Percentiles rank a stretch among this genome's conserved stretches.
These are phyloP conservation scores for Kwoniella pini DNA, from an alignment of 768 basidiomycete species.

Conservation along the genomic window DNA sequence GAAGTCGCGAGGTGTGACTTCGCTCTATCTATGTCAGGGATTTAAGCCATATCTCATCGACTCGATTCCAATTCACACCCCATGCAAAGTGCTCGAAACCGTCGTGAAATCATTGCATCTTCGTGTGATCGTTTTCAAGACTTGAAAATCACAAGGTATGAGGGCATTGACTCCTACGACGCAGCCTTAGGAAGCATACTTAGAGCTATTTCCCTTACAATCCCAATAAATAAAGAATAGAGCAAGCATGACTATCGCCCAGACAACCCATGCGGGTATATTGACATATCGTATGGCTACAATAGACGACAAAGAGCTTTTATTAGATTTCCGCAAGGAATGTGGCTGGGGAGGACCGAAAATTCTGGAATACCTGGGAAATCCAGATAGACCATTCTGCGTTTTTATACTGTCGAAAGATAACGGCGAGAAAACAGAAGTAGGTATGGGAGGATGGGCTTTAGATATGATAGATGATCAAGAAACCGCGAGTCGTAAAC, in stretches of 20 bases:
- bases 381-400: slow-evolving; percentile 22
- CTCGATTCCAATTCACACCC: too few relatives aligned
- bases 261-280: neutral
- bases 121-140: too few relatives aligned
- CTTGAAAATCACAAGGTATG: too few relatives aligned
- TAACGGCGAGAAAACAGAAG: slow-evolving; percentile 16
- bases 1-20: too few relatives aligned
- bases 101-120: too few relatives aligned
- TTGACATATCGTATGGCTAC: slow-evolving; percentile 16
- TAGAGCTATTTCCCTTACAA: neutral
- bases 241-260: neutral
- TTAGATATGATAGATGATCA: slow-evolving; percentile 25
- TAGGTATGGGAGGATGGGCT: slow-evolving; percentile 43
- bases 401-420: slow-evolving; percentile 10
- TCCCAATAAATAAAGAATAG: neutral
- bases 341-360: slow-evolving; percentile 34
- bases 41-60: too few relatives aligned
- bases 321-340: slow-evolving; percentile 20
- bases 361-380: slow-evolving; percentile 9
- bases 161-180: too few relatives aligned
- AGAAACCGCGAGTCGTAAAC: slow-evolving; percentile 21
- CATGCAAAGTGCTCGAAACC: too few relatives aligned
- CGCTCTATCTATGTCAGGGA: too few relatives aligned
- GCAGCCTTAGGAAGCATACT: too few relatives aligned
- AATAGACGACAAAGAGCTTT: slow-evolving; percentile 10